phyloP scores from a whole-genome alignment of 345 rosid genomes.

The Syzygium grande region DNA sequence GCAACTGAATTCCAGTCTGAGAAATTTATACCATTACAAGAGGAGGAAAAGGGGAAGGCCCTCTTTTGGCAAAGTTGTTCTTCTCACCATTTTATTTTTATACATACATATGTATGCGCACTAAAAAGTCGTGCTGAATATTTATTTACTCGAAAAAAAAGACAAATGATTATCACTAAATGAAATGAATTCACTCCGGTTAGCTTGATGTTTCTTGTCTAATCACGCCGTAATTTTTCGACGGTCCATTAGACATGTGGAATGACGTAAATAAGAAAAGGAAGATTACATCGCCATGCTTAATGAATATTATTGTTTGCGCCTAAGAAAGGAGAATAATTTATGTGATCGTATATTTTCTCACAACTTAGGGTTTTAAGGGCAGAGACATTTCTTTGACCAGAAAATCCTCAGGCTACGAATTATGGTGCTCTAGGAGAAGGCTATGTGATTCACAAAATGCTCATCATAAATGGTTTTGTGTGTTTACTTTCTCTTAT shows the following conservation, averaged over 20 bases:
- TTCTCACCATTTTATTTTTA: not conserved
- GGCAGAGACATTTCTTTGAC: not conserved
- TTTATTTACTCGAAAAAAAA: not conserved
- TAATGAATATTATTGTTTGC: not conserved
- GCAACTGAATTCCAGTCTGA: not conserved
- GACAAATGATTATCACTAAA: not conserved
- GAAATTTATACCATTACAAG: not conserved
- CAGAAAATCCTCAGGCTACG: not conserved
- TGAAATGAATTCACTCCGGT: not conserved
- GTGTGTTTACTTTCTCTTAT: not conserved
- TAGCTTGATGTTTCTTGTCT: not conserved
- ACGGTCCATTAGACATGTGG: not conserved
- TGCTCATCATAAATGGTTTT: not conserved
- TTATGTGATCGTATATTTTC: not conserved
- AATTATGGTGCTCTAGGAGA: not conserved
- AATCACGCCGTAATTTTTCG: accelerated
- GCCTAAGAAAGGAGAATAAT: accelerated
- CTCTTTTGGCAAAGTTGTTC: not conserved
- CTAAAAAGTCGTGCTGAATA: not conserved
- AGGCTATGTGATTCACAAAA: not conserved
- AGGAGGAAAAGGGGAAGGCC: not conserved
- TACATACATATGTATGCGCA: not conserved
- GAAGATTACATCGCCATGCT: not conserved
- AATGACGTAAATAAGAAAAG: not conserved
- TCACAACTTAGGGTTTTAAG: not conserved